Base-by-base conservation (phyloP, 768 basidiomycete genomes). In the Boletellus sp. region DNA sequence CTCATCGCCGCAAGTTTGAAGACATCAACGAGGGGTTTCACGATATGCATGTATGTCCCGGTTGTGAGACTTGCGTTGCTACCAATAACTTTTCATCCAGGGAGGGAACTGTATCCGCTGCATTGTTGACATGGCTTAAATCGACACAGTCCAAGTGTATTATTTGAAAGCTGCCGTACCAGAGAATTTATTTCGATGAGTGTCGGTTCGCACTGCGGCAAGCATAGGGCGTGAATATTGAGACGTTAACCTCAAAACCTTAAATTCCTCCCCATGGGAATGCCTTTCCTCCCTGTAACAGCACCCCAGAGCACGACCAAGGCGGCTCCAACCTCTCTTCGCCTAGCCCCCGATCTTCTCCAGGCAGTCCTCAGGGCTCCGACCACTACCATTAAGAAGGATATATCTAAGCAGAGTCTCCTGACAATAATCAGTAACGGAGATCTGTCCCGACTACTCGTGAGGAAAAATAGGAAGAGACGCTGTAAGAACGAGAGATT, bases 51-150 rank as follows among this genome's bases (percentile, higher is more conserved):
- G 91, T 94, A 71, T 70, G 93, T 80, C 20, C 5, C 15, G 10
- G n/a, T 12, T 43, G 19, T 33, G 24, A 19, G 20, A 15, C 22
- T 26, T 11, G 26, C n/a, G 26, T 23, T 44, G 17, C 47, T 23
- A 51, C 34, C 45, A 19, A 63, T 32, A 17, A 57, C 0, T 42
- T 11, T 28, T 28, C 28, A 6, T 24, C 8, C 32, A 64, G 87
- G 73, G 69, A 40, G 94, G 94, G 15, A 78, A 89, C 42, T 96
- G 94, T 68, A 96, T 99, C 63, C 88, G 95, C 55, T 94, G 94
- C 57, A 89, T 99, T 10, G 89, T 97, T 38, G 84, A 95, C 68
- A 94, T 97, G 94, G 65, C 75, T 50, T 81, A 61, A 76, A 32
- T 26, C 31, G 28, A n/a, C 13, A 2, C 16, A 26, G 24, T 31